A percentile compares a stretch with the other conserved stretches of the same genome.
Conservation (phyloP, 306 rosid species). For the Biancaea sappan region DNA sequence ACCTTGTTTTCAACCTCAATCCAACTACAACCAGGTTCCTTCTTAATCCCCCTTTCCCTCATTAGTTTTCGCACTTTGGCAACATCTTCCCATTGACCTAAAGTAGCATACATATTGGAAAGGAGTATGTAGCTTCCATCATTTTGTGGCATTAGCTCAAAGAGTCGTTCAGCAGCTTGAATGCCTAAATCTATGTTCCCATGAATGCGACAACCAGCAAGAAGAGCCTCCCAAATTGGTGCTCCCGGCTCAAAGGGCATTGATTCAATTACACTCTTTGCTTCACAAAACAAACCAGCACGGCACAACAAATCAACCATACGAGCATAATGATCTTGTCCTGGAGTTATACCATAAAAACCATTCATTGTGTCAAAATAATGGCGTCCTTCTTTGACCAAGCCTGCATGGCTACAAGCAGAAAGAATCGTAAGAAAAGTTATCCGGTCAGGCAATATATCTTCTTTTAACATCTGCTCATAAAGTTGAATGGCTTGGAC, state of each 20-base stretch:
- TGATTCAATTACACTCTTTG: constrained; percentile 20
- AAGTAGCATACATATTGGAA: constrained; percentile 33
- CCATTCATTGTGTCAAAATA: constrained; percentile 28
- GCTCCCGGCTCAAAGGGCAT: constrained; percentile 31
- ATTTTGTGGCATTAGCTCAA: constrained; percentile 29
- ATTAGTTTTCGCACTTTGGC: constrained; percentile 37
- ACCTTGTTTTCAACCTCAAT: constrained; percentile 54
- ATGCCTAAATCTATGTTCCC: constrained; percentile 47
- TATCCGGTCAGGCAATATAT: constrained; percentile 29
- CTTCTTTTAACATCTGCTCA: constrained; percentile 33
- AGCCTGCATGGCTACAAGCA: constrained; percentile 47
- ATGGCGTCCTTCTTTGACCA: constrained; percentile 22
- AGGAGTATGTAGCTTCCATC: constrained; percentile 29
- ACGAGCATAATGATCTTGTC: constrained; percentile 33
- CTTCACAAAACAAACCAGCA: constrained; percentile 29
- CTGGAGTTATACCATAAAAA: constrained; percentile 31
- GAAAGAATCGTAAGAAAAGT: constrained; percentile 46
- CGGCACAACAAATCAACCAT: constrained; percentile 32
- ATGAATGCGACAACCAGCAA: constrained; percentile 55
- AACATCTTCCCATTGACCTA: constrained; percentile 30
- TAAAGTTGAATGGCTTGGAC: constrained; percentile 17
- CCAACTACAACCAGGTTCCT: constrained; percentile 69
- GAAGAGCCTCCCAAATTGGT: constrained; percentile 36
- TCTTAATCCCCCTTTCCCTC: constrained; percentile 56
- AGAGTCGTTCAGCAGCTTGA: constrained; percentile 29